Evolutionary conservation across 1,284 basidiomycete species (phyloP).

Genomic region (Puccinia novopanici): DNA sequence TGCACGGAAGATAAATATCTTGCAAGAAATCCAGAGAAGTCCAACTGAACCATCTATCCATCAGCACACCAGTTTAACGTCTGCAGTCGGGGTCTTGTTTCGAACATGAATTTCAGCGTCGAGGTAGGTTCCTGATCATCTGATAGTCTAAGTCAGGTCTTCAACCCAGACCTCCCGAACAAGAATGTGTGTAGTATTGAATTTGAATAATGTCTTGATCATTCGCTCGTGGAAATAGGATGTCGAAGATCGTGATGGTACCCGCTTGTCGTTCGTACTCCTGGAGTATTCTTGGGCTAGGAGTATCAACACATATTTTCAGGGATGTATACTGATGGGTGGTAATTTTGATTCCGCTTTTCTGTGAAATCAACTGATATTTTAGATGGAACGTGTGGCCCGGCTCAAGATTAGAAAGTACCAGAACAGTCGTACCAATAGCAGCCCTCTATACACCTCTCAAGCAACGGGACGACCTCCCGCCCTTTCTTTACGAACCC

Average conservation of each 20-base stretch:
- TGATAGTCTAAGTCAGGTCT: background rate
- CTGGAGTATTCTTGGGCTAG: background rate
- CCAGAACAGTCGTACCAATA: constrained; percentile 95
- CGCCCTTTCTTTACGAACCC: constrained; percentile 94
- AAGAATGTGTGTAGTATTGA: background rate
- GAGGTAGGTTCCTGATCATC: constrained; percentile 33
- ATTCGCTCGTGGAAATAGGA: constrained; percentile 52
- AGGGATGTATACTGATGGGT: background rate
- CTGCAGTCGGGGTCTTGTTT: background rate
- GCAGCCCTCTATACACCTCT: constrained; percentile 96
- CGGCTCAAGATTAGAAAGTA: constrained; percentile 93
- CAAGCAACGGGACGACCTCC: constrained; percentile 90
- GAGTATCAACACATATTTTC: background rate
- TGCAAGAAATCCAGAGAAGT: background rate
- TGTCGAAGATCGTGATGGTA: constrained; percentile 60
- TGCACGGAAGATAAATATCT: background rate
- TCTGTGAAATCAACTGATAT: background rate
- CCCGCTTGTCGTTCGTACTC: constrained; percentile 53
- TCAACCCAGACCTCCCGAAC: background rate
- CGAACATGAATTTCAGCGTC: constrained; percentile 47
- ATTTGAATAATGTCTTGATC: background rate
- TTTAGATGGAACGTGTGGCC: constrained; percentile 98
- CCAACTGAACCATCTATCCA: constrained; percentile 1
- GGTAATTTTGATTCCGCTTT: background rate
- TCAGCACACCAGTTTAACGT: background rate